Percentiles rank a stretch among this genome's conserved stretches.
Evolutionary conservation across 306 rosid genomes (phyloP).

Genomic region (Castanea mollissima): DNA sequence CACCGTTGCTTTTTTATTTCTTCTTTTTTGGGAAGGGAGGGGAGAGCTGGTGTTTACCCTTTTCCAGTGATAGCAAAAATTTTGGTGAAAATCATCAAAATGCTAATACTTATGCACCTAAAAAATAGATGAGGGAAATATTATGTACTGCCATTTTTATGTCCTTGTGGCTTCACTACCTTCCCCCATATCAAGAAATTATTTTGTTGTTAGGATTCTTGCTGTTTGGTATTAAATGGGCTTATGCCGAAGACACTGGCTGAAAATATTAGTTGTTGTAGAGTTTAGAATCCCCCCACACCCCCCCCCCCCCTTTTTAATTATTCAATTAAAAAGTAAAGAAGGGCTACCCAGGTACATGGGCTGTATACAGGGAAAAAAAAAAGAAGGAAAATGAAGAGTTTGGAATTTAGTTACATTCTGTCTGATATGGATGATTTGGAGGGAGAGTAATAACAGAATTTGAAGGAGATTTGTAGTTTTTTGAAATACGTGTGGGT

Average conservation of each 20-base stretch:
- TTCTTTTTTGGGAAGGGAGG: too few species aligned
- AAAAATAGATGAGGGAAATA: not conserved
- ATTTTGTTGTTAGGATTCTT: not conserved
- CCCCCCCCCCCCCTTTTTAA: too few species aligned
- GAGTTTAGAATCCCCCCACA: too few species aligned
- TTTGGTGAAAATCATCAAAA: not conserved
- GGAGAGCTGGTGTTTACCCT: too few species aligned
- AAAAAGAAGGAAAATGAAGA: too few species aligned
- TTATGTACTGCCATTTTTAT: not conserved
- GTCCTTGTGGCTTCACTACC: not conserved
- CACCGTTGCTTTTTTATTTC: too few species aligned
- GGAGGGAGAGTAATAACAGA: not conserved
- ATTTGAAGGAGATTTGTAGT: not conserved
- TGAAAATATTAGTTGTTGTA: too few species aligned
- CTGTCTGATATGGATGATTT: not conserved
- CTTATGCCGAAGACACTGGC: not conserved
- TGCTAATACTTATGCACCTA: not conserved
- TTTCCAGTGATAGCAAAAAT: too few species aligned
- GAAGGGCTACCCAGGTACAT: not conserved
- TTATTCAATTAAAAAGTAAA: too few species aligned
- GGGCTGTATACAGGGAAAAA: not conserved
- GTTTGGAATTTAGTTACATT: not conserved
- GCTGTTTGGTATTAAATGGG: not conserved
- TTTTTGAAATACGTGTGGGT: too few species aligned
- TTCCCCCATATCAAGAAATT: not conserved